Percentiles rank a stretch among this genome's conserved stretches.
Evolutionary conservation across 805 yeast genomes (phyloP).

Genomic region (Candida stauntonica): DNA sequence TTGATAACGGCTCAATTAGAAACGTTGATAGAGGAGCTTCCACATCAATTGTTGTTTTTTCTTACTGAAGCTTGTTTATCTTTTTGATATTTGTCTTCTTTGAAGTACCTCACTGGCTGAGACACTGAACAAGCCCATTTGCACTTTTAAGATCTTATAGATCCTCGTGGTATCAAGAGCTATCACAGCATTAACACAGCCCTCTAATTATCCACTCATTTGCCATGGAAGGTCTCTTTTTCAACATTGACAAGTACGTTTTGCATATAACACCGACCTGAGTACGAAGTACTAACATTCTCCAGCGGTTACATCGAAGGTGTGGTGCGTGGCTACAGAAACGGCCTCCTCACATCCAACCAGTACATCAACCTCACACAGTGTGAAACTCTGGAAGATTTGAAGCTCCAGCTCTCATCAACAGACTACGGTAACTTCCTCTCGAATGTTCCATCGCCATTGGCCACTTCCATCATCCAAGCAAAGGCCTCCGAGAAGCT

Average conservation of each 20-base stretch:
- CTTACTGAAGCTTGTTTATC: too few relatives aligned
- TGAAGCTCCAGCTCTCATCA: constrained; percentile 88
- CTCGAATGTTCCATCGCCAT: constrained; percentile 74
- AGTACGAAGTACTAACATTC: constrained; percentile 20
- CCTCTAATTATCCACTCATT: too few relatives aligned
- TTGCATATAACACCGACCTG: too few relatives aligned
- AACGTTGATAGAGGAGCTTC: too few relatives aligned
- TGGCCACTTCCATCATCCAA: constrained; percentile 84
- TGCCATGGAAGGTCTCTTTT: constrained; percentile 86
- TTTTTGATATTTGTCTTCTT: too few relatives aligned
- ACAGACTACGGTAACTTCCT: constrained; percentile 94
- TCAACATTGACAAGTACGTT: constrained; percentile 64
- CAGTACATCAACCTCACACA: constrained; percentile 93
- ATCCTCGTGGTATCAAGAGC: too few relatives aligned
- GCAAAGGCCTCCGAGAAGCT: constrained; percentile 69
- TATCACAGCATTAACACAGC: too few relatives aligned
- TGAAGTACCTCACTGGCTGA: too few relatives aligned
- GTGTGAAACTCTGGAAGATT: constrained; percentile 91
- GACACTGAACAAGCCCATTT: too few relatives aligned
- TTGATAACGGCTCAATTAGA: constrained; percentile 1
- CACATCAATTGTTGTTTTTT: too few relatives aligned
- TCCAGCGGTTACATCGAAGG: constrained; percentile 83
- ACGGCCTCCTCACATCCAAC: constrained; percentile 68
- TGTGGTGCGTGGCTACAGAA: constrained; percentile 88
- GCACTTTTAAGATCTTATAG: too few relatives aligned